Evolutionary conservation across 2,329 filamentous ascomycete species (phyloP).

Genomic region (Exophiala aquamarina): DNA sequence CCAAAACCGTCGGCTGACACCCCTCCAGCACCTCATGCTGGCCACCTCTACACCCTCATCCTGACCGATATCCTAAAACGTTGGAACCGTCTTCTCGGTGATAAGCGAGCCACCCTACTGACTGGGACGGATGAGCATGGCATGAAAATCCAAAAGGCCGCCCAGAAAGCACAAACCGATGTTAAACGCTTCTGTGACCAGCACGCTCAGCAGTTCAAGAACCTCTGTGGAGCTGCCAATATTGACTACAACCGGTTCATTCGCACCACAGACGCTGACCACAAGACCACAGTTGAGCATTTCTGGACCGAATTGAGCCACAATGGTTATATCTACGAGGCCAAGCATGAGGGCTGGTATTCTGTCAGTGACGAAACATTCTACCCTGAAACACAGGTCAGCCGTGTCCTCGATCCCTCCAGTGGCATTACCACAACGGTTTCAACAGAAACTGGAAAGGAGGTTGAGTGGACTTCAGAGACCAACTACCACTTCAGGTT

Average conservation of each 20-base stretch:
- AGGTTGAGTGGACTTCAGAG: constrained; percentile 93
- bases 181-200: constrained; percentile 86
- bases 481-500: constrained; percentile 93
- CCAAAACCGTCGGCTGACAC: constrained; percentile 3
- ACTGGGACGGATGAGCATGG: constrained; percentile 98
- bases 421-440: constrained; percentile 81
- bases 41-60: constrained; percentile 91
- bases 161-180: constrained; percentile 66
- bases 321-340: constrained; percentile 75
- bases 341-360: constrained; percentile 93
- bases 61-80: constrained; percentile 88
- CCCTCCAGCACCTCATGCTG: constrained; percentile 82
- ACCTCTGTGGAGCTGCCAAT: constrained; percentile 67
- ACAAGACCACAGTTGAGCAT: constrained; percentile 80
- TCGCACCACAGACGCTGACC: constrained; percentile 80
- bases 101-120: constrained; percentile 66
- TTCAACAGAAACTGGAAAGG: constrained; percentile 82
- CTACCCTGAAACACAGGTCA: constrained; percentile 75
- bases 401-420: constrained; percentile 71
- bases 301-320: constrained; percentile 83
- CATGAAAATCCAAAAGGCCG: constrained; percentile 92
- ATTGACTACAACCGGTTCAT: constrained; percentile 85
- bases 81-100: constrained; percentile 77
- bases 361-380: constrained; percentile 96
- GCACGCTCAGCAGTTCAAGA: constrained; percentile 62